phyloP scores from a whole-genome alignment of 2,329 filamentous ascomycete genomes.

The Stemphylium vesicarium region DNA sequence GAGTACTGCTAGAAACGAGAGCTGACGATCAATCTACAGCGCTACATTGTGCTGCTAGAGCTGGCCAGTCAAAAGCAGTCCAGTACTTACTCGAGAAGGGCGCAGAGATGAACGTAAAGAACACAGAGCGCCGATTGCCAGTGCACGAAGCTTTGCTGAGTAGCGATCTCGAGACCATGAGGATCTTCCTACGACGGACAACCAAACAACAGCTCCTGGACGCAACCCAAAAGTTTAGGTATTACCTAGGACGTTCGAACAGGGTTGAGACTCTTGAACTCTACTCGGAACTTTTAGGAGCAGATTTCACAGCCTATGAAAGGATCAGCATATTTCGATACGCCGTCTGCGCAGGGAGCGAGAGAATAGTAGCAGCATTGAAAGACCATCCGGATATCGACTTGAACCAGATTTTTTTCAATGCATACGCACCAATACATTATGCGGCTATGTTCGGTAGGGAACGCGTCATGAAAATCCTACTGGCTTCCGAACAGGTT shows the following conservation, averaged over 20 bases:
- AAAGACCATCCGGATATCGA: not conserved
- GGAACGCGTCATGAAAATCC: not conserved
- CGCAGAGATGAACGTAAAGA: not conserved
- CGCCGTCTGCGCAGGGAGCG: not conserved
- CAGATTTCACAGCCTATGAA: not conserved
- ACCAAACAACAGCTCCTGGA: not conserved
- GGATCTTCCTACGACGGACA: not conserved
- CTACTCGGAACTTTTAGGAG: not conserved
- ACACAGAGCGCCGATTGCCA: not conserved
- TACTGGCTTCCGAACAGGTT: not conserved
- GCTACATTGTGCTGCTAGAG: slow-evolving; percentile 19
- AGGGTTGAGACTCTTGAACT: not conserved
- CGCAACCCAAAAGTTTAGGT: too few relatives aligned
- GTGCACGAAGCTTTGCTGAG: slow-evolving; percentile 9
- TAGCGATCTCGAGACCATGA: not conserved
- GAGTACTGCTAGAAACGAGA: not conserved
- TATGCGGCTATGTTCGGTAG: not conserved
- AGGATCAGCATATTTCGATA: not conserved
- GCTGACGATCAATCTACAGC: slow-evolving; percentile 14
- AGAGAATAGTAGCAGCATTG: not conserved
- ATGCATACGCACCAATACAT: too few relatives aligned
- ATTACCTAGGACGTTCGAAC: not conserved
- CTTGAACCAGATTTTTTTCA: too few relatives aligned
- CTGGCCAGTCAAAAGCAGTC: not conserved
- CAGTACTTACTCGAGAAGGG: slow-evolving; percentile 2